Evolutionary conservation across 2,329 filamentous ascomycete genomes (phyloP).

Genomic region (Clonostachys sp.): DNA sequence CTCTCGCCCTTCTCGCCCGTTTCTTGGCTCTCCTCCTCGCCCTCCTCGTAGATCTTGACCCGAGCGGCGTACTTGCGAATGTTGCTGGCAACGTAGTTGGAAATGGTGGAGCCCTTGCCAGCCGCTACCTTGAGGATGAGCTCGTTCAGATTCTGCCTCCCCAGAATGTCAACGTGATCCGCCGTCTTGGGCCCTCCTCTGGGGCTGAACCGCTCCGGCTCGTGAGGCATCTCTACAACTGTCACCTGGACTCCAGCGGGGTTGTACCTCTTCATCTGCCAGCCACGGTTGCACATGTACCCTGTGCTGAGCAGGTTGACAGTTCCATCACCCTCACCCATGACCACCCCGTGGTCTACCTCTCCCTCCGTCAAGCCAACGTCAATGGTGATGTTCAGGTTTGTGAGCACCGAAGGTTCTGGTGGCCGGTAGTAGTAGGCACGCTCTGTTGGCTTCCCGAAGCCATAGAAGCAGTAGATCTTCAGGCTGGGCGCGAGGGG

Average conservation of each 20-base stretch:
- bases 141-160: slow-evolving; percentile 84
- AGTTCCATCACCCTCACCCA: slow-evolving; percentile 94
- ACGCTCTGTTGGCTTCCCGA: slow-evolving; percentile 90
- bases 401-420: slow-evolving; percentile 60
- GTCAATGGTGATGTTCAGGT: slow-evolving; percentile 71
- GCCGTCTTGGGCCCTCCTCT: slow-evolving; percentile 67
- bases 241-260: slow-evolving; percentile 77
- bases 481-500: slow-evolving; percentile 86
- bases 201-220: slow-evolving; percentile 88
- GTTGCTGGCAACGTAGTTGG: slow-evolving; percentile 72
- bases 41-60: slow-evolving; percentile 75
- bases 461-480: slow-evolving; percentile 95
- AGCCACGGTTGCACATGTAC: slow-evolving; percentile 96
- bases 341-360: slow-evolving; percentile 83
- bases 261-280: slow-evolving; percentile 92
- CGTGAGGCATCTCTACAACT: slow-evolving; percentile 93
- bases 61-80: slow-evolving; percentile 79
- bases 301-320: slow-evolving; percentile 88
- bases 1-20: background rate
- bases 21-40: slow-evolving; percentile 6
- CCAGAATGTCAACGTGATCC: slow-evolving; percentile 95
- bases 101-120: slow-evolving; percentile 75
- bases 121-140: slow-evolving; percentile 82
- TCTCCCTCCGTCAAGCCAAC: slow-evolving; percentile 54
- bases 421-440: slow-evolving; percentile 81